Evolutionary conservation across 441 rosid genomes (phyloP).

Genomic region (Bruguiera hainesii): DNA sequence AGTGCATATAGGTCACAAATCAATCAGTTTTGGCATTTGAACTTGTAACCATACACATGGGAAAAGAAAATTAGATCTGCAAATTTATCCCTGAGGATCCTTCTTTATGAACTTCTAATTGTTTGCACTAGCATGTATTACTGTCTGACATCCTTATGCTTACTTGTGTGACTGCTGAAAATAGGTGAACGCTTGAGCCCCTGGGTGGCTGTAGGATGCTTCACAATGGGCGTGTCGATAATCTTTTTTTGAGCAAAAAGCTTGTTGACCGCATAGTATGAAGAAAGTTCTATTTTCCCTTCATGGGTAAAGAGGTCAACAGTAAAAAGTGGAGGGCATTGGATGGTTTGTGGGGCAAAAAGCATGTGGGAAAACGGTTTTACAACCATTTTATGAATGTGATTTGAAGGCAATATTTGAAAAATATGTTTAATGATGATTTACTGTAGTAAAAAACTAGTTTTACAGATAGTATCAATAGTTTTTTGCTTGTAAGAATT

Average conservation of each 20-base stretch:
- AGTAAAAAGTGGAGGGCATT: conserved; percentile 12
- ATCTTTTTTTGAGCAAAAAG: conserved; percentile 48
- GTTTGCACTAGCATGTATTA: conserved; percentile 3
- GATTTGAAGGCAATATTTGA: conserved; percentile 17
- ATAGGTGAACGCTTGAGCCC: conserved; percentile 92
- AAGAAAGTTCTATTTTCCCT: conserved; percentile 26
- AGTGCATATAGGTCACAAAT: background rate
- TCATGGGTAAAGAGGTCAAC: conserved; percentile 13
- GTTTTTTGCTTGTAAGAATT: background rate
- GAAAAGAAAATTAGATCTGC: background rate
- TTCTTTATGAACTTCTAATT: conserved; percentile 7
- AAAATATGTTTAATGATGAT: conserved; percentile 7
- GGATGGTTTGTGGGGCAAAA: conserved; percentile 13
- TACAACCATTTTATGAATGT: conserved; percentile 9
- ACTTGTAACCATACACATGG: background rate
- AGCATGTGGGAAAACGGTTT: conserved; percentile 18
- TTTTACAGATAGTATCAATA: background rate
- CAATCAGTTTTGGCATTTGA: background rate
- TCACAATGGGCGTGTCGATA: conserved; percentile 72
- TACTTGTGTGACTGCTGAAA: conserved; percentile 19
- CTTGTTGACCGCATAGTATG: conserved; percentile 13
- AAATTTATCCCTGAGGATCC: background rate
- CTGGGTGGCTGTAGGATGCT: conserved; percentile 90
- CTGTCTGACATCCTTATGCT: conserved; percentile 11
- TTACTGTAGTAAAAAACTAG: background rate